Evolutionary conservation across 192 early-diverging fungal species (phyloP), one percentile per base, ranked within the genome.

Genomic region (Umbelopsis vinacea): DNA sequence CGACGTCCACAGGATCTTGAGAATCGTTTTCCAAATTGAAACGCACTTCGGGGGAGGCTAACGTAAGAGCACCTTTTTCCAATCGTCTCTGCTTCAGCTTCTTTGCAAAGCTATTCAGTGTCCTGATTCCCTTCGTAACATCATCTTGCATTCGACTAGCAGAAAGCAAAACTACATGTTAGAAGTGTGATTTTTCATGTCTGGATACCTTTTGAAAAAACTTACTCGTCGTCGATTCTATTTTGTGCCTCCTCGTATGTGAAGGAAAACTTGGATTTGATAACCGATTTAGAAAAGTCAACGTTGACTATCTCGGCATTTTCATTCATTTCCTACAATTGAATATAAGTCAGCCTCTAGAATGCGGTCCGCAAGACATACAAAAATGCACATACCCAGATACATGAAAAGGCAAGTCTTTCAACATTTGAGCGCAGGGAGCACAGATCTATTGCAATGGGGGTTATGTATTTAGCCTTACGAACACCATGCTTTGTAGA

Each of bases 241-340:
- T 80, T 84, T 76, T 99, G 98, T 6, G 98, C 98, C 54, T 98
- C 92, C 47, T 97, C 95, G 74, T 99, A 99, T 52, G 94, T 89
- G 38, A 99, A 87, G 67, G 97, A 96, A 52, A 91, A 92, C 50
- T 96, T 96, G 10, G 95, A 96, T 21, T 83, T 82, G 73, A 99
- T 98, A 35, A 99, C 78, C 54, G 93, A 90, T 70, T 93, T 92
- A n/a, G 92, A 92, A 74, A 97, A 97, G 78, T 93, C 88, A 1
- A 94, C 93, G 47, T 87, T 82, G 26, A 88, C 79, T 21, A 95
- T 88, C 38, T 84, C 81, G 8, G 87, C 92, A 4, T 86, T 73
- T 24, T 75, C 63, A 46, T 85, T 88, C 68, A 90, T 76, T 71
- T 90, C 88, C 81, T 89, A 79, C 72, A 77, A 76, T 74, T 81